phyloP scores from a whole-genome alignment of 2,329 filamentous ascomycete species.

The Coleophoma cylindrospora region DNA sequence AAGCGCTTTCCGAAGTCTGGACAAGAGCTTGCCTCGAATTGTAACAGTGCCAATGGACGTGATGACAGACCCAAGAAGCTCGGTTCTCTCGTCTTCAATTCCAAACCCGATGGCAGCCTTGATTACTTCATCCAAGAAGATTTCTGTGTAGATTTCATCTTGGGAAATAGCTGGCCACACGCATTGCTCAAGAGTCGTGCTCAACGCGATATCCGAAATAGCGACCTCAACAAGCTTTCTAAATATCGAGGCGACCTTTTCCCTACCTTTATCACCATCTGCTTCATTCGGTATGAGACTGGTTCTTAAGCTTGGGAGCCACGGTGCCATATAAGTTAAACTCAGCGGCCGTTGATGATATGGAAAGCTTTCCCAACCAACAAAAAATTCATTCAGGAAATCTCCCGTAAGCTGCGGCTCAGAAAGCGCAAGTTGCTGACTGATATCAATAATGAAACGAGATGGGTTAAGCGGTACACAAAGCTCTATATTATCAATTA shows the following conservation, averaged over 20 bases:
- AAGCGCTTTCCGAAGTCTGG: slow-evolving; percentile 59
- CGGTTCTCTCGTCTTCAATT: slow-evolving; percentile 52
- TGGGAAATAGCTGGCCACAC: slow-evolving; percentile 61
- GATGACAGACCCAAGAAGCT: slow-evolving; percentile 57
- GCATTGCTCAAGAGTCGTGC: slow-evolving; percentile 56
- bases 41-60: slow-evolving; percentile 61
- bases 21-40: slow-evolving; percentile 59
- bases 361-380: slow-evolving; percentile 66
- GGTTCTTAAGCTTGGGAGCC: slow-evolving; percentile 57
- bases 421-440: slow-evolving; percentile 54
- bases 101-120: slow-evolving; percentile 57
- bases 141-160: slow-evolving; percentile 61
- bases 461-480: slow-evolving; percentile 59
- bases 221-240: slow-evolving; percentile 63
- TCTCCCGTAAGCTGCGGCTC: slow-evolving; percentile 65
- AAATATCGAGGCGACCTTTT: slow-evolving; percentile 59
- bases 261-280: slow-evolving; percentile 61
- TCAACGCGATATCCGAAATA: slow-evolving; percentile 53
- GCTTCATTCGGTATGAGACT: slow-evolving; percentile 52
- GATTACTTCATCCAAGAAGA: slow-evolving; percentile 62
- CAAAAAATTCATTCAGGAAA: slow-evolving; percentile 69
- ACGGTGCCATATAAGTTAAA: slow-evolving; percentile 66
- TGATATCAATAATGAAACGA: slow-evolving; percentile 61
- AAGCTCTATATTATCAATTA: slow-evolving; percentile 40
- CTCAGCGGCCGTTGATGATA: slow-evolving; percentile 63